Evolutionary conservation across 345 rosid species (phyloP).

Genomic region (Eucalyptus fibrosa): DNA sequence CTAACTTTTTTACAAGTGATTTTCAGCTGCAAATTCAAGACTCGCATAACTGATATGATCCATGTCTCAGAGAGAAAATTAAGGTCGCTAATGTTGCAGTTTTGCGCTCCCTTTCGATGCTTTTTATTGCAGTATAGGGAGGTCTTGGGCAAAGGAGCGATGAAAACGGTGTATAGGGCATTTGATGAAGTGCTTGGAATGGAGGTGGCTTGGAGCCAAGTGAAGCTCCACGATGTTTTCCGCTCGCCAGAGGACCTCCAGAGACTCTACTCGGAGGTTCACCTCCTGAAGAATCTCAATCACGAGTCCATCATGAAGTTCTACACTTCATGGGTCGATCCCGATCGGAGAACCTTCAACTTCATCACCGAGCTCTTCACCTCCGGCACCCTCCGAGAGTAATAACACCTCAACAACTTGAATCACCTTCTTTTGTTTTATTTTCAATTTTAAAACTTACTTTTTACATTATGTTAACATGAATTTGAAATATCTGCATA

Average conservation of each 20-base stretch:
- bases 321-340: slow-evolving; percentile 72
- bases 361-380: slow-evolving; percentile 94
- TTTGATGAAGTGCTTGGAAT: slow-evolving; percentile 77
- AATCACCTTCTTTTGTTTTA: not conserved
- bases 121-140: slow-evolving; percentile 45
- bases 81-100: not conserved
- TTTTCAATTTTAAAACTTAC: not conserved
- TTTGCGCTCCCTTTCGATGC: not conserved
- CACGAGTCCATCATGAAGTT: slow-evolving; percentile 68
- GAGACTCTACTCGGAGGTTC: slow-evolving; percentile 85
- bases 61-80: not conserved
- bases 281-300: slow-evolving; percentile 69
- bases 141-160: slow-evolving; percentile 86
- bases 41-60: not conserved
- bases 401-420: not conserved
- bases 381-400: slow-evolving; percentile 80
- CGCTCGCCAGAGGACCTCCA: slow-evolving; percentile 74
- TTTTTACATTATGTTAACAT: not conserved
- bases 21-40: not conserved
- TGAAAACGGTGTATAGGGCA: slow-evolving; percentile 90
- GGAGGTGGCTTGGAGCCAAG: slow-evolving; percentile 98
- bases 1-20: not conserved
- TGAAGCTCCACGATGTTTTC: slow-evolving; percentile 57
- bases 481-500: not conserved
- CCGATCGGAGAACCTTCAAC: slow-evolving; percentile 64